Evolutionary conservation across 1,284 basidiomycete genomes (phyloP), one percentile per base, ranked within the genome.

Genomic region (Austroboletus novae-zelandiae): DNA sequence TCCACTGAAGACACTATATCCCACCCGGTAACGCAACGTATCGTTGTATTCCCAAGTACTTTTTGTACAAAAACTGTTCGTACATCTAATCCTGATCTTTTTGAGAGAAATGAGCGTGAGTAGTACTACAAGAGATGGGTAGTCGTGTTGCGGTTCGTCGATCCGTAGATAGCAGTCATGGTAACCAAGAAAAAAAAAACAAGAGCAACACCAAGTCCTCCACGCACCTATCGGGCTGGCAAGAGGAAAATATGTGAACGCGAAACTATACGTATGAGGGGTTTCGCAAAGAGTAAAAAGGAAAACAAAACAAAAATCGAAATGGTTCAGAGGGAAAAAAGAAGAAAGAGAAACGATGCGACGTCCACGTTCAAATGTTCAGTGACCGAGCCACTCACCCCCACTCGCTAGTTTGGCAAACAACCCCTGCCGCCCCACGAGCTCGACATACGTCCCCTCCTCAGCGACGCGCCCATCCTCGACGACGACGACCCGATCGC

Each of bases 401-500:
- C 87, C 91, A 57, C 79, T 81, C 34, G 92, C 91, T 50, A 98
- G 78, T 54, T 80, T 78, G 11, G 89, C 85, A 73, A 98, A 97
- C 23, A 87, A 73, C 3, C 92, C 93, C 40, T 79, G 80, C 51
- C 72, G 73, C 50, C 75, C 75, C 60, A 91, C 74, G 39, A 97
- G 77, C 57, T 83, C 73, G 17, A 89, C 83, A 62, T 81, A 97
- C 41, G 77, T 77, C 15, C 94, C 94, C 57, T 91, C 72, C 71
- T 98, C 93, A 10, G 76, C 86, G 17, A 97, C 78, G 45, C 66
- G 67, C 5, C 95, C 94, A 15, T 86, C 83, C 14, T 86, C 77
- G 10, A 98, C 68, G 37, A 97, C 89, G 18, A 98, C 60, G 47
- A 99, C 83, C 35, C 93, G 79, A 68, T 97, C 93, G 72, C 95